A percentile compares a stretch with the other conserved stretches of the same genome.
phyloP scores from a whole-genome alignment of 345 rosid genomes.

The Nasturtium officinale region DNA sequence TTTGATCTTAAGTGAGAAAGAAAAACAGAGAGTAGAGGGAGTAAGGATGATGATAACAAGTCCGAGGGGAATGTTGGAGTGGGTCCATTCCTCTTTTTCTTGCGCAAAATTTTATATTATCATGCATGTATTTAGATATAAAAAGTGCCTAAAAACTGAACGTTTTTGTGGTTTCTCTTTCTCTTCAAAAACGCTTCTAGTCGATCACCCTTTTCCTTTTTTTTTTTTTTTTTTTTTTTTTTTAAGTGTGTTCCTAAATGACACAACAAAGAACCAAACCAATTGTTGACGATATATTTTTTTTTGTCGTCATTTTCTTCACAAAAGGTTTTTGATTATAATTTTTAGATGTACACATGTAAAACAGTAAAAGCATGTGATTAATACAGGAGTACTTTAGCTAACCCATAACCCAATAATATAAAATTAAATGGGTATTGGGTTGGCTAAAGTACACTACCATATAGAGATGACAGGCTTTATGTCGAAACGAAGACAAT shows the following conservation, averaged over 20 bases:
- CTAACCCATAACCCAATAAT: no score
- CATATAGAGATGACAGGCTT: not conserved
- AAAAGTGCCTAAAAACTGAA: not conserved
- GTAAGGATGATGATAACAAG: slow-evolving; percentile 9
- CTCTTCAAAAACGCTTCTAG: not conserved
- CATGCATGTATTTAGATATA: no score
- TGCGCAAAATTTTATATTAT: not conserved
- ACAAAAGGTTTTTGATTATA: not conserved
- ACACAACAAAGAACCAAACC: slow-evolving; percentile 14
- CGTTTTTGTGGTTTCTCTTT: not conserved
- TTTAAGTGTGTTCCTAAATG: not conserved
- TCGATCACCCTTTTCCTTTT: not conserved
- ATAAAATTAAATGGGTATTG: not conserved
- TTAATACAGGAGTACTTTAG: not conserved
- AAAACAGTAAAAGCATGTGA: not conserved
- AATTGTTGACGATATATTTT: not conserved
- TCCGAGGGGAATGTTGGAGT: slow-evolving; percentile 29
- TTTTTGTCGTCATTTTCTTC: not conserved
- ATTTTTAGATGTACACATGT: not conserved
- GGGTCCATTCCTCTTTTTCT: not conserved
- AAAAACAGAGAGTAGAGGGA: not conserved
- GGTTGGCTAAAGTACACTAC: not conserved
- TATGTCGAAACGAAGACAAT: slow-evolving; percentile 8
- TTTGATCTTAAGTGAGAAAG: not conserved
- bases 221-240: no score